Base-by-base conservation (phyloP, 2,329 filamentous ascomycete genomes). In the Stachybotrys chlorohalonatus region DNA sequence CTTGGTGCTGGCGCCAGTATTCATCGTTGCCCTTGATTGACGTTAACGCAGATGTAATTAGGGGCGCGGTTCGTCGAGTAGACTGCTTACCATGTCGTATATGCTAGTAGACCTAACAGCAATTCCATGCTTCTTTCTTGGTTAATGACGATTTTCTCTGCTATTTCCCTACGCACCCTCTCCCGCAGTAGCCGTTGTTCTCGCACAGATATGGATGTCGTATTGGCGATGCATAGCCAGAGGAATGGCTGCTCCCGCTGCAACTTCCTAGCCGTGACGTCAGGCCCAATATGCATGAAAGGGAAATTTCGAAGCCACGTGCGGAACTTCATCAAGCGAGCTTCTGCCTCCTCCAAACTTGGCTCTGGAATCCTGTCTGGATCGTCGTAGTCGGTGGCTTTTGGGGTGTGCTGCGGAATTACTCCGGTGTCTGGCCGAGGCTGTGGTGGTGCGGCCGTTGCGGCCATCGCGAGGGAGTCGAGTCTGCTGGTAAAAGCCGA, bases 71-170 rank as follows among this genome's bases (percentile, higher is more conserved):
- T 42, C 4, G 24, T 42, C 36, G 13, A 13, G 36, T 5, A 42
- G 9, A 13, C 31, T 24, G 59, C 69, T 59, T 62, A 76, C 77
- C 79, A 83, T 36, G 69, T 66, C 24, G 74, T 67, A 53, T 67
- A 75, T 52, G 59, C 69, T 15, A 84, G 60, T 4, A 82, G 55
- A 0, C 79, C 80, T 11, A 78, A 68, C 2, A 84, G 65, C 11
- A 83, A 58, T 57, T 84, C 81, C 46, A 82, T 66, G 51, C 64
- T 74, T 52, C 74, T 73, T 54, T 81, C 77, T n/a, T 72, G 66
- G 9, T 77, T 70, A 11, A 80, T 55, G 7, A 82, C 60, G 31
- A 80, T 65, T 54, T 71, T 73, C n/a, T 73, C 68, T 0, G 76
- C 71, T 13, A 81, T 53, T 31, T 75, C 69, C 49, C 73, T 68